Conservation (phyloP, 768 basidiomycete genomes). For the Auriculariales sp. region DNA sequence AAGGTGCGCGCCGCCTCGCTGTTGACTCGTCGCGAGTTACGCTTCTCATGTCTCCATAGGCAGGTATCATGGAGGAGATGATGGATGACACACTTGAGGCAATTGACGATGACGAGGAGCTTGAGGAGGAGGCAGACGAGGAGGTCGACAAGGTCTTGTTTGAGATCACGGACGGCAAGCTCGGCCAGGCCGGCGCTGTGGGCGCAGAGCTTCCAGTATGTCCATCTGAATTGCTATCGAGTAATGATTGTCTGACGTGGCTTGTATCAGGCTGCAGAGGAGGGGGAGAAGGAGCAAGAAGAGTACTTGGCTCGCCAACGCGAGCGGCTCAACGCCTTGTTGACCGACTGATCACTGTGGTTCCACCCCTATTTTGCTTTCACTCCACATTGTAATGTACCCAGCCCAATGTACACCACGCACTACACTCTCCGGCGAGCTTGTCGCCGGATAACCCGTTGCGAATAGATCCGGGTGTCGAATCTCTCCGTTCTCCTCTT, state of each 20-base stretch:
- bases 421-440: background rate
- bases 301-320: constrained; percentile 76
- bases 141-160: constrained; percentile 95
- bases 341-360: constrained; percentile 37
- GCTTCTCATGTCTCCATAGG: constrained; percentile 29
- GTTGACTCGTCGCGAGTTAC: background rate
- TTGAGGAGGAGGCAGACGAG: constrained; percentile 92
- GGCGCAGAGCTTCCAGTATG: constrained; percentile 59
- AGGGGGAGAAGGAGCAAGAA: constrained; percentile 38
- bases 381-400: background rate
- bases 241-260: constrained; percentile 3
- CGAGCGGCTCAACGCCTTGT: constrained; percentile 73
- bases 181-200: constrained; percentile 72
- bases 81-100: constrained; percentile 75
- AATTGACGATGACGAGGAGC: constrained; percentile 84
- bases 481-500: constrained; percentile 12
- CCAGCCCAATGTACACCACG: background rate
- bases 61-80: constrained; percentile 98
- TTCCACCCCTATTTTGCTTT: constrained; percentile 4
- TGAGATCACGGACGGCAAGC: constrained; percentile 88
- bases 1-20: constrained; percentile 40
- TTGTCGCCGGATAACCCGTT: background rate
- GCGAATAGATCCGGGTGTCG: background rate
- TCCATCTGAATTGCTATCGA: constrained; percentile 4
- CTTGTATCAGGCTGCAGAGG: constrained; percentile 40